Evolutionary conservation across 441 rosid species (phyloP), one percentile per base, ranked within the genome.

Genomic region (Gossypium schwendimanii): DNA sequence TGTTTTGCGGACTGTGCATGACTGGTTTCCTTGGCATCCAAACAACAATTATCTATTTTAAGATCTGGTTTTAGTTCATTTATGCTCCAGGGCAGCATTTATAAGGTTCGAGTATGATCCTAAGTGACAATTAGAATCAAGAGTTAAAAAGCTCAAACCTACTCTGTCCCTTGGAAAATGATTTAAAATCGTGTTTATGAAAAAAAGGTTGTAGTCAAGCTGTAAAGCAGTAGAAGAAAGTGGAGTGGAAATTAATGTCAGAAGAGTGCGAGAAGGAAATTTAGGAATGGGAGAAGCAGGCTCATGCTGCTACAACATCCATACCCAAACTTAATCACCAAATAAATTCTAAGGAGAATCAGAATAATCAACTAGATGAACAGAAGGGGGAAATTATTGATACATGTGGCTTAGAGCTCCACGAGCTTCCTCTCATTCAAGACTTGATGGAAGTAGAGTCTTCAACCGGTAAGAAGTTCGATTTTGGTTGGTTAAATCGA

Each of bases 211-310:
- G 96, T 88, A 58, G 76, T 85, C 47, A 91, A 95, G 83, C 79
- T 63, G 75, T 95, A 58, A 81, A 80, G 59, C 81, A 49, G 28
- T 91, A 83, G 97, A 91, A 91, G 81, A 88, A 88, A 84, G 82
- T 79, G 93, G 99, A 86, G 77, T 88, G 89, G 97, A 96, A 90
- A 81, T 85, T 83, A 73, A 91, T 93, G 85, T 86, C 89, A 4
- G 98, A 96, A 70, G 96, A 84, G 73, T 89, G 96, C 76, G 97
- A 93, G 74, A 91, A 91, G 85, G 94, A 96, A 79, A 85, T 93
- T 76, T 91, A 87, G 81, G 92, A 93, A 57, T 89, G 91, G 98
- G 88, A 87, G 82, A 96, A 93, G 85, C 85, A 85, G 80, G 88
- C 88, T 81, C 93, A 97, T 71, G 86, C 80, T 60, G 93, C 92